A percentile compares a stretch with the other conserved stretches of the same genome.
Conservation (phyloP, 208 protist species). For the Trypanosoma scelopori region DNA sequence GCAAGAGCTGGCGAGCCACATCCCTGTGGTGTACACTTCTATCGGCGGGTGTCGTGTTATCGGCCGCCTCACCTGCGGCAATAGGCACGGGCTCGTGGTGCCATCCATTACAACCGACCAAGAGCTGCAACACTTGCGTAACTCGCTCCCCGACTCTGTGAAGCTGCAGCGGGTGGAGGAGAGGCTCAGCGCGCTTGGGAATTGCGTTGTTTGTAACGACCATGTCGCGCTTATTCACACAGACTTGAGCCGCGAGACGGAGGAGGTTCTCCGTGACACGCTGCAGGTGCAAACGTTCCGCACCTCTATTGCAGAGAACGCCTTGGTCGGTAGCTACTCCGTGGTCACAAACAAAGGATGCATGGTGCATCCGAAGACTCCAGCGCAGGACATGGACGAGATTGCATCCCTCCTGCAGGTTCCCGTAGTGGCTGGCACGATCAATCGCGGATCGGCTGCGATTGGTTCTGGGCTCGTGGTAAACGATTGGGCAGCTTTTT, state of each 20-base stretch:
- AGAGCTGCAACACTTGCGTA: conserved; percentile 99
- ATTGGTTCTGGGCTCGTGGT: conserved; percentile 96
- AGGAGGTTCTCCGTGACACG: conserved; percentile 99
- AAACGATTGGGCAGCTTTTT: conserved; percentile 99
- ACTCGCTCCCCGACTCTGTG: conserved; percentile 98
- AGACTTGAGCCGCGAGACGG: conserved; percentile 98
- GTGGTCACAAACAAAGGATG: conserved; percentile 98
- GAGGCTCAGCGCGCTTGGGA: conserved; percentile 98
- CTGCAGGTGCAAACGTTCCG: conserved; percentile 99
- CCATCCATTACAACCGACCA: conserved; percentile 98
- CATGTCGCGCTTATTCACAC: conserved; percentile 99
- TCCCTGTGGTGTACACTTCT: conserved; percentile 97
- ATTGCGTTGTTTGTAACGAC: conserved; percentile 99
- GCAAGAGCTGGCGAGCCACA: conserved; percentile 97
- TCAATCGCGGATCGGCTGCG: conserved; percentile 98
- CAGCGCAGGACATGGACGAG: conserved; percentile 98
- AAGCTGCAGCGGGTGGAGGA: conserved; percentile 98
- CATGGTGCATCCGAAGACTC: conserved; percentile 96
- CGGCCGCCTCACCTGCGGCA: conserved; percentile 97
- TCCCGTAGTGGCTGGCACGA: conserved; percentile 98
- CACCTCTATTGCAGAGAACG: conserved; percentile 97
- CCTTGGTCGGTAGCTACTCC: conserved; percentile 99
- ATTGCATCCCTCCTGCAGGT: conserved; percentile 98
- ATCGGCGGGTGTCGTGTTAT: conserved; percentile 97
- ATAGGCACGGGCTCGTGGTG: conserved; percentile 98